These are phyloP conservation scores for Hypocrella siamensis DNA, from an alignment of 2,329 filamentous ascomycete genomes.

Conservation along the genomic window DNA sequence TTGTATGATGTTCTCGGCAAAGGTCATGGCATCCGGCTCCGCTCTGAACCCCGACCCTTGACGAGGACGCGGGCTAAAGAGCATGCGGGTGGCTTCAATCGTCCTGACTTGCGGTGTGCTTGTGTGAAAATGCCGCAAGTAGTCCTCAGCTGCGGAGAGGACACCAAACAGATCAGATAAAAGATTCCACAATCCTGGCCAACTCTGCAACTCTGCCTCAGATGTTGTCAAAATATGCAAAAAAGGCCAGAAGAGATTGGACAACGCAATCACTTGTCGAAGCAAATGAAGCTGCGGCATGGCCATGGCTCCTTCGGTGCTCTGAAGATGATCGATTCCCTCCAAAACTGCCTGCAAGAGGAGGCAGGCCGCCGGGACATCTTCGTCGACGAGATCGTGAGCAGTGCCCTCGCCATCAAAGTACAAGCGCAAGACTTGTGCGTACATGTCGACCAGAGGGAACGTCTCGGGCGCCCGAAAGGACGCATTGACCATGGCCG, in stretches of 20 bases:
- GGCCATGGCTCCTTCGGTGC: conserved; percentile 7
- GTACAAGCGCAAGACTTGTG: conserved; percentile 22
- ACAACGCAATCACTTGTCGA: conserved; percentile 11
- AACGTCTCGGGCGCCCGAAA: conserved; percentile 21
- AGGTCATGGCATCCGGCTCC: conserved; percentile 19
- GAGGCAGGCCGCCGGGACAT: conserved; percentile 15
- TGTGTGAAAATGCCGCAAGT: conserved; percentile 6
- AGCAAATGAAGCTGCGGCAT: conserved; percentile 12
- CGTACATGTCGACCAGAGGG: conserved; percentile 34
- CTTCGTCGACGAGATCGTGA: conserved; percentile 18
- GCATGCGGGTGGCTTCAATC: conserved; percentile 8
- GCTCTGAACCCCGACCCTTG: conserved; percentile 1
- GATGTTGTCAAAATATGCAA: conserved; percentile 9
- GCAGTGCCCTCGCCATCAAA: conserved; percentile 19
- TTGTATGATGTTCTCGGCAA: conserved; percentile 24
- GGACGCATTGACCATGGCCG: conserved; percentile 29
- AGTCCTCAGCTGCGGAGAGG: conserved; percentile 6
- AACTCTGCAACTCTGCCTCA: conserved; percentile 3
- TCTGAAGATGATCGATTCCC: conserved; percentile 12
- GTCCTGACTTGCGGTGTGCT: conserved; percentile 6
- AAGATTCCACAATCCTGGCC: conserved; percentile 7
- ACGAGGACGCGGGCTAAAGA: conserved; percentile 7
- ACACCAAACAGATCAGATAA: conserved; percentile 8
- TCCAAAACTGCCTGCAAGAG: conserved; percentile 16
- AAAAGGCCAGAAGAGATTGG: conserved; percentile 16